Base-by-base conservation (phyloP, 352 stramenopile genomes). In the Phytophthora constricta region DNA sequence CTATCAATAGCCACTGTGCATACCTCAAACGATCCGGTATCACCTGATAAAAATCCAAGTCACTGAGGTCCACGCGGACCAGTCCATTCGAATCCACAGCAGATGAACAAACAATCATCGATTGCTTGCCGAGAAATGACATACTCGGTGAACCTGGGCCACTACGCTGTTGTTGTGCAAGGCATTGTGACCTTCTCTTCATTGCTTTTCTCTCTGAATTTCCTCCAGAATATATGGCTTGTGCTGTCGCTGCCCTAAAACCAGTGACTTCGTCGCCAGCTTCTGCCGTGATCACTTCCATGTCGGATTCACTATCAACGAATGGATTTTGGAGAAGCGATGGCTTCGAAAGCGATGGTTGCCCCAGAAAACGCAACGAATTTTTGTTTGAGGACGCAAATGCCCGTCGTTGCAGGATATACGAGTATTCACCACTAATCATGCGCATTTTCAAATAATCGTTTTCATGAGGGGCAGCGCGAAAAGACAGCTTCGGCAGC, bases 351-450 rank as follows among this genome's bases (percentile, higher is more conserved):
- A 90, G 58, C 4, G 68, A 77, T 4, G 71, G 76, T 1, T 68
- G 62, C 27, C 81, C 77, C n/a, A 82, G 11, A 53, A 72, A 31
- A 34, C 37, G 2, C 45, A 58, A 31, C 17, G 47, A 43, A 49
- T 70, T 64, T 34, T 78, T 49, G 4, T 65, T 51, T 26, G 74
- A 27, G 2, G 68, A 61, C 33, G 59, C 43, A 61, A 79, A 19
- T 4, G 73, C 70, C 10, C 81, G 77, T 14, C 86, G 78, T 34
- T 84, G 74, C 22, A 91, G 71, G 62, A 92, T 89, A 54, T 93
- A 93, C 10, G 74, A 58, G 61, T 90, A 87, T 49, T 93, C 85
- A 48, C 92, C 85, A 51, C 82, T 83, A 20, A 93, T 86, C 46
- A 81, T 86, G 26, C 79, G 79, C 57, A 79, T 84, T 54, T 79